phyloP scores from a whole-genome alignment of 179 eudicot species.

The Beta macrorhiza region DNA sequence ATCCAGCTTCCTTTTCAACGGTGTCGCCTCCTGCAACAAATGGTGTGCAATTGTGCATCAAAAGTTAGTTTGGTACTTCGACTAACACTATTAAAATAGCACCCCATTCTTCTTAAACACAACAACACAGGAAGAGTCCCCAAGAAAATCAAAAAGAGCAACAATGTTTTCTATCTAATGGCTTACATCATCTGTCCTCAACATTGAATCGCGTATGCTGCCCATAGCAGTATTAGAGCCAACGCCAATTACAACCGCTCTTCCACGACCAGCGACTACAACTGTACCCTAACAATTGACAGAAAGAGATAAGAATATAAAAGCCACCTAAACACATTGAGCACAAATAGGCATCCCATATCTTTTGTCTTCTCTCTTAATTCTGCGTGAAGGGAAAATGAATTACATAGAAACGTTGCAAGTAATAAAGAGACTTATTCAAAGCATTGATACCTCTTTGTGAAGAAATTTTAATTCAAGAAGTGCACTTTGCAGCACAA shows the following conservation, averaged over 20 bases:
- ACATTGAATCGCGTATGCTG: constrained; percentile 97
- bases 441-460: neutral
- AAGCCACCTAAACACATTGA: neutral
- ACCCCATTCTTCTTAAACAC: neutral
- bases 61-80: constrained; percentile 1
- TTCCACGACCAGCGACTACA: constrained; percentile 94
- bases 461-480: neutral
- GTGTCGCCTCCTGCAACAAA: constrained; percentile 82
- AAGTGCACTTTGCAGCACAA: neutral
- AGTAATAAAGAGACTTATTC: neutral
- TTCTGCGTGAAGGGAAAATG: neutral
- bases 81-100: neutral
- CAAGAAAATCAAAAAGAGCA: neutral
- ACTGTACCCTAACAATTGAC: constrained; percentile 75
- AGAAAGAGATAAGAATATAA: constrained; percentile 15
- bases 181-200: constrained; percentile 90
- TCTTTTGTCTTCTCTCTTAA: neutral
- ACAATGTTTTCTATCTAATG: neutral
- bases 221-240: constrained; percentile 99
- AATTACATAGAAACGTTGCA: neutral
- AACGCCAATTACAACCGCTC: constrained; percentile 90
- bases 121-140: neutral
- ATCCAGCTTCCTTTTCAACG: constrained; percentile 93
- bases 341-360: neutral
- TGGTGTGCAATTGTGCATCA: constrained; percentile 9